phyloP scores from a whole-genome alignment of 1,139 yeast genomes.

The Debaryomyces sp. region DNA sequence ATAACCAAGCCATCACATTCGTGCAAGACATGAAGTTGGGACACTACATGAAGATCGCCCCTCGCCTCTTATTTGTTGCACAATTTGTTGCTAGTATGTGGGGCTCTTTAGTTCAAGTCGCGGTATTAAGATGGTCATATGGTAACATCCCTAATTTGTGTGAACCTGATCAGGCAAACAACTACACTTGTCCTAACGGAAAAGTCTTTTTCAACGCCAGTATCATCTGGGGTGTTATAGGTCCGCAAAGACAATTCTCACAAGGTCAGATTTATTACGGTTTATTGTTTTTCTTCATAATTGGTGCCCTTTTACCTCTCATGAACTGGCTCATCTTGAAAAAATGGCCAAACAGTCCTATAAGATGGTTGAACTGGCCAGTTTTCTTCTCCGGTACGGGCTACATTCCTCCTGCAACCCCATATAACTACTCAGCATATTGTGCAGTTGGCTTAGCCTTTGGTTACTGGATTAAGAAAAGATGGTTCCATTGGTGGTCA shows the following conservation, averaged over 20 bases:
- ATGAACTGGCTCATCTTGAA: conserved; percentile 41
- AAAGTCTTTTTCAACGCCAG: conserved; percentile 56
- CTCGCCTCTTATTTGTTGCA: conserved; percentile 58
- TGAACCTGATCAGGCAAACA: conserved; percentile 30
- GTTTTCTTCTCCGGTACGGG: conserved; percentile 6
- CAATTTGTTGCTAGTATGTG: conserved; percentile 49
- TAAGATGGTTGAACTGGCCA: conserved; percentile 31
- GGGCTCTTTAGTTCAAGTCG: conserved; percentile 4
- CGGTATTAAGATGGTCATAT: conserved; percentile 4
- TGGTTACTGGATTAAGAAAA: conserved; percentile 26
- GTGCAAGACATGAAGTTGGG: conserved; percentile 43
- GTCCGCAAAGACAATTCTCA: conserved; percentile 51
- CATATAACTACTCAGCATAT: conserved; percentile 49
- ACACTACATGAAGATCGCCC: conserved; percentile 62
- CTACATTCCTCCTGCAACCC: conserved; percentile 25
- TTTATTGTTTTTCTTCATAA: conserved; percentile 54
- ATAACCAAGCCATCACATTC: conserved; percentile 49
- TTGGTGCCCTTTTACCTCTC: conserved; percentile 52
- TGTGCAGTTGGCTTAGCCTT: conserved; percentile 27
- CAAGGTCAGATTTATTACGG: conserved; percentile 47
- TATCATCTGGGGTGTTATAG: conserved; percentile 66
- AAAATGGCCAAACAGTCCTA: conserved; percentile 38
- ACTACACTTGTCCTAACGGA: conserved; percentile 52
- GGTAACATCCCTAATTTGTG: conserved; percentile 38
- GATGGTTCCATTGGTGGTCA: conserved; percentile 61